Evolutionary conservation across 202 grass and related monocot genomes (phyloP).

Genomic region (Digitaria exilis): DNA sequence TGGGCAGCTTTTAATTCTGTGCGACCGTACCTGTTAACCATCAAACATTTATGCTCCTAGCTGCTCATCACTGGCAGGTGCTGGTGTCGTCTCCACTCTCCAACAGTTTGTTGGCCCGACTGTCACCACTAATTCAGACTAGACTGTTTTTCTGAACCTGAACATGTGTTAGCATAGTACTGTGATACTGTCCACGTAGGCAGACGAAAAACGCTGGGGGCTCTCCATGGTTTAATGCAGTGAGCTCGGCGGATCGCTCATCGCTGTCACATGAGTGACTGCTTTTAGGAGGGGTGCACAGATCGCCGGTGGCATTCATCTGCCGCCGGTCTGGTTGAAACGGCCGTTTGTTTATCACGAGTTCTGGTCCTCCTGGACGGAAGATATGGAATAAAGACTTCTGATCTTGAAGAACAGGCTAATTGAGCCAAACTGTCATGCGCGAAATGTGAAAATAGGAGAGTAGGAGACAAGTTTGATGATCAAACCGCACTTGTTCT

Average conservation of each 20-base stretch:
- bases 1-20: not conserved
- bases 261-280: not conserved
- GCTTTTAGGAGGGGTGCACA: not conserved
- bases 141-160: not conserved
- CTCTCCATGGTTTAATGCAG: no score
- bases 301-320: conserved; percentile 16
- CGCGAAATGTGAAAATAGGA: no score
- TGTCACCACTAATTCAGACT: not conserved
- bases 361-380: no score
- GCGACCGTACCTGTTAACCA: not conserved
- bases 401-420: not conserved
- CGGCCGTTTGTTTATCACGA: not conserved
- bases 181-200: no score
- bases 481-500: no score
- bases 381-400: not conserved
- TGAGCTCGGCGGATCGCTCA: not conserved
- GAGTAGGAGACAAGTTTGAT: no score
- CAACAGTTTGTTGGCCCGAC: no score
- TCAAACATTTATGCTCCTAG: conserved; percentile 26
- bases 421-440: not conserved
- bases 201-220: no score
- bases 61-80: not conserved
- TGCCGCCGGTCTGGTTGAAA: not conserved
- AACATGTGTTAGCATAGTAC: no score
- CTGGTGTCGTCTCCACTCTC: no score